phyloP scores from a whole-genome alignment of 768 basidiomycete genomes.

The Russula griseocarnosa region DNA sequence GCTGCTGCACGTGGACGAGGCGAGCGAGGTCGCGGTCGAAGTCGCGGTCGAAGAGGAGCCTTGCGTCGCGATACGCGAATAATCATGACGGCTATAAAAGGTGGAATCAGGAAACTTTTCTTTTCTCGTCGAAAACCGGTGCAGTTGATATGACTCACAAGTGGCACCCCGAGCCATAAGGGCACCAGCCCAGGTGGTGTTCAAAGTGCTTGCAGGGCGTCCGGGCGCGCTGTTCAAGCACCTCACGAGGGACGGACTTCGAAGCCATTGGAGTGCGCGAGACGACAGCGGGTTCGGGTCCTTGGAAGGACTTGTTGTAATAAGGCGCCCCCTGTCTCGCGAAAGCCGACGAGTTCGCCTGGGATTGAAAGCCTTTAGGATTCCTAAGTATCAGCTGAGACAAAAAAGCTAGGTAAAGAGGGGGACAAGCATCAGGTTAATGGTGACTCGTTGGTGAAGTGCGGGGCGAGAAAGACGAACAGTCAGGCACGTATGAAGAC shows the following conservation, averaged over 20 bases:
- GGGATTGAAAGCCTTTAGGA: neutral
- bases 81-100: conserved; percentile 13
- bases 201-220: conserved; percentile 20
- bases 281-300: neutral
- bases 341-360: neutral
- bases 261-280: neutral
- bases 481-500: neutral
- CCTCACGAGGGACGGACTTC: neutral
- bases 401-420: neutral
- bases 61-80: neutral
- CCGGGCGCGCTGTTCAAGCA: conserved; percentile 13
- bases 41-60: neutral
- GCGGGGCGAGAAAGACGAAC: conserved; percentile 1
- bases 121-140: too few species aligned
- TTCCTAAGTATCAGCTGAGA: neutral
- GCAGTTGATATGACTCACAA: conserved; percentile 15
- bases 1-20: conserved; percentile 14
- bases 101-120: neutral
- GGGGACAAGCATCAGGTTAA: neutral
- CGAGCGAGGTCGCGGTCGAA: neutral
- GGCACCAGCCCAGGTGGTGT: conserved; percentile 21
- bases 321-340: neutral
- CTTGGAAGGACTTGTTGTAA: neutral
- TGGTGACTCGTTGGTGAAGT: neutral
- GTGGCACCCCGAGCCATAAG: conserved; percentile 14